These are phyloP conservation scores for Agaricus subrufescens DNA, from an alignment of 768 basidiomycete genomes.

Conservation along the genomic window DNA sequence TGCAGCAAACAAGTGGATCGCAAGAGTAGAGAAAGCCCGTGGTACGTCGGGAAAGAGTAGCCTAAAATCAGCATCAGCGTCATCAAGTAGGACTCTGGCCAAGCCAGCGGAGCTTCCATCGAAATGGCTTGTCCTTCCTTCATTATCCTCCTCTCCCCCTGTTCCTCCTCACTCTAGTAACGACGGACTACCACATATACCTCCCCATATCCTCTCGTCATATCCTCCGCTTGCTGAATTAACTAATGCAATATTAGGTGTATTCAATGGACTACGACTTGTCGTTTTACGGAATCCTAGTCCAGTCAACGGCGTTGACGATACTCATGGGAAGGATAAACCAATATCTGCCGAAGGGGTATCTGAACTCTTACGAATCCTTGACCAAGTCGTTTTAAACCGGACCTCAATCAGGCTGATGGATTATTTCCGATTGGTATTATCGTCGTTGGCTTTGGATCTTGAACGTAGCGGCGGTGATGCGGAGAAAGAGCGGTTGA, in stretches of 20 bases:
- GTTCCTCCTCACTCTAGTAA: constrained; percentile 16
- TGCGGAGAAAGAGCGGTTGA: constrained; percentile 14
- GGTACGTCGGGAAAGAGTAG: constrained; percentile 10
- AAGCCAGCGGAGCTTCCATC: constrained; percentile 31
- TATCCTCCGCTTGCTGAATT: constrained; percentile 73
- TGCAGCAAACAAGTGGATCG: constrained; percentile 34
- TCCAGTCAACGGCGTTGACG: not conserved
- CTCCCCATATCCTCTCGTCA: constrained; percentile 65
- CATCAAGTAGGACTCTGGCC: not conserved
- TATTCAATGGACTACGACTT: constrained; percentile 77
- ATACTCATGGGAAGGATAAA: not conserved
- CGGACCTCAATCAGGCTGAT: not conserved
- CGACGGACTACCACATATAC: constrained; percentile 46
- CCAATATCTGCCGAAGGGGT: constrained; percentile 16
- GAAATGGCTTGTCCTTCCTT: constrained; percentile 43
- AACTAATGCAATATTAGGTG: constrained; percentile 66
- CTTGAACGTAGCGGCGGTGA: constrained; percentile 1
- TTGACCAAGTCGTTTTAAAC: constrained; percentile 36
- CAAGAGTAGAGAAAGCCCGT: constrained; percentile 22
- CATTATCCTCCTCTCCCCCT: constrained; percentile 25
- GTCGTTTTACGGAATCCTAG: constrained; percentile 65
- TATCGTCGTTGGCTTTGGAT: not conserved
- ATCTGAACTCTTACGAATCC: constrained; percentile 37
- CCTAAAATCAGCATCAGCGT: constrained; percentile 12
- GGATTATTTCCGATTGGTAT: not conserved